These are phyloP conservation scores for Cyberlindnera xylosilytica DNA, from an alignment of 805 yeast genomes.

Conservation along the genomic window DNA sequence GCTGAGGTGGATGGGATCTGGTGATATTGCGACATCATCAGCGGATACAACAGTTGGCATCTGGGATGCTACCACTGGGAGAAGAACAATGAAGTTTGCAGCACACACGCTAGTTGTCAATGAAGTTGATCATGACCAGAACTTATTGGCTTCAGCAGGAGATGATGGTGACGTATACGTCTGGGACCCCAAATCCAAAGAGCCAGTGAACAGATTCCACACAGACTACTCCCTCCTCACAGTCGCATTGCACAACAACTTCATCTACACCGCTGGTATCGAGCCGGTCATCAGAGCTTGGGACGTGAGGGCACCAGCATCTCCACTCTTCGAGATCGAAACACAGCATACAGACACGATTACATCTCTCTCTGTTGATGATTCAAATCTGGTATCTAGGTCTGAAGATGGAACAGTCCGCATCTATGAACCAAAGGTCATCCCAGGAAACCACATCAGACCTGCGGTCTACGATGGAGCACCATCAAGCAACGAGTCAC, in stretches of 20 bases:
- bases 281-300: conserved; percentile 61
- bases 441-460: conserved; percentile 37
- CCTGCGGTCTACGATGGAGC: conserved; percentile 58
- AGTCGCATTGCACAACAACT: conserved; percentile 40
- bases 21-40: conserved; percentile 47
- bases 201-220: conserved; percentile 35
- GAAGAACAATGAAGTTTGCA: conserved; percentile 48
- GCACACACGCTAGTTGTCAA: conserved; percentile 56
- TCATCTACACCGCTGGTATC: conserved; percentile 59
- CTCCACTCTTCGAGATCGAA: conserved; percentile 44
- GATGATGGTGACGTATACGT: conserved; percentile 60
- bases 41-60: conserved; percentile 60
- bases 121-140: conserved; percentile 41
- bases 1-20: conserved; percentile 50
- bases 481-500: conserved; percentile 47
- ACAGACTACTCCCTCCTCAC: conserved; percentile 61
- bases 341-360: conserved; percentile 47
- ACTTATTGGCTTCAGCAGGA: conserved; percentile 48
- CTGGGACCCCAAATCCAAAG: conserved; percentile 66
- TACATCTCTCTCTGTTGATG: conserved; percentile 52
- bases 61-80: conserved; percentile 62
- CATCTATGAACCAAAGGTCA: conserved; percentile 47
- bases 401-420: conserved; percentile 56
- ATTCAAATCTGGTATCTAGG: conserved; percentile 44
- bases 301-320: conserved; percentile 47